Conservation (phyloP, 2,329 filamentous ascomycete species). For the Penicillium sp. region DNA sequence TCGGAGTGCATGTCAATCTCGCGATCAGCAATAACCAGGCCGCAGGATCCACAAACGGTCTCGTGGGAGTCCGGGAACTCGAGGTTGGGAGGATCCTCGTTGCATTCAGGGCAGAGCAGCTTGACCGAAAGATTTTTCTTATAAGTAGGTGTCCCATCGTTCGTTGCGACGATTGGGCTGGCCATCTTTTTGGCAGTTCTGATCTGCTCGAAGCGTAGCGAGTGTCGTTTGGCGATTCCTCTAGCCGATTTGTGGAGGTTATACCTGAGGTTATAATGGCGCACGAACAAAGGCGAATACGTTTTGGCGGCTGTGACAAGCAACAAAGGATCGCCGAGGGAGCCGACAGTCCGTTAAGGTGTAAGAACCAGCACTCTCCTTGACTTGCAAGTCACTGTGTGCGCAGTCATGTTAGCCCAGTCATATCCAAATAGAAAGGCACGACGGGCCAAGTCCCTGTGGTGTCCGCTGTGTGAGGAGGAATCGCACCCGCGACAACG, state of each 20-base stretch:
- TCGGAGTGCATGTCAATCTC: slow-evolving; percentile 96
- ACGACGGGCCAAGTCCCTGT: neutral
- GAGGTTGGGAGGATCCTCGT: slow-evolving; percentile 86
- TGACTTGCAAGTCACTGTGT: slow-evolving; percentile 34
- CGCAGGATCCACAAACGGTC: slow-evolving; percentile 89
- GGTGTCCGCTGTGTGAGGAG: neutral
- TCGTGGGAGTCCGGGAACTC: slow-evolving; percentile 93
- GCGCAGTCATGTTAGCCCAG: slow-evolving; percentile 38
- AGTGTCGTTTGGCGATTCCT: slow-evolving; percentile 49
- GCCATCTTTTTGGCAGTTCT: slow-evolving; percentile 41
- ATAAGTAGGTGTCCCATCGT: slow-evolving; percentile 58
- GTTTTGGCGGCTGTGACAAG: slow-evolving; percentile 59
- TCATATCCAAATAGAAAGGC: slow-evolving; percentile 7
- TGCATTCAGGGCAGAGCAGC: slow-evolving; percentile 88
- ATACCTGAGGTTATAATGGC: slow-evolving; percentile 56
- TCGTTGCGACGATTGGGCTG: slow-evolving; percentile 39
- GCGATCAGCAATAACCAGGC: slow-evolving; percentile 84
- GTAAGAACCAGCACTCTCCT: slow-evolving; percentile 23
- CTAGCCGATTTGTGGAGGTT: slow-evolving; percentile 50
- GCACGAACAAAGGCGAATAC: slow-evolving; percentile 74
- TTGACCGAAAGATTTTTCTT: slow-evolving; percentile 85
- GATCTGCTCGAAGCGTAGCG: slow-evolving; percentile 37
- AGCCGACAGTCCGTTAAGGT: slow-evolving; percentile 18
- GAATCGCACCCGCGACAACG: slow-evolving; percentile 2
- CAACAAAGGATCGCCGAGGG: slow-evolving; percentile 12